These are phyloP conservation scores for Gleditsia sinensis DNA, from an alignment of 306 rosid genomes.

Conservation along the genomic window DNA sequence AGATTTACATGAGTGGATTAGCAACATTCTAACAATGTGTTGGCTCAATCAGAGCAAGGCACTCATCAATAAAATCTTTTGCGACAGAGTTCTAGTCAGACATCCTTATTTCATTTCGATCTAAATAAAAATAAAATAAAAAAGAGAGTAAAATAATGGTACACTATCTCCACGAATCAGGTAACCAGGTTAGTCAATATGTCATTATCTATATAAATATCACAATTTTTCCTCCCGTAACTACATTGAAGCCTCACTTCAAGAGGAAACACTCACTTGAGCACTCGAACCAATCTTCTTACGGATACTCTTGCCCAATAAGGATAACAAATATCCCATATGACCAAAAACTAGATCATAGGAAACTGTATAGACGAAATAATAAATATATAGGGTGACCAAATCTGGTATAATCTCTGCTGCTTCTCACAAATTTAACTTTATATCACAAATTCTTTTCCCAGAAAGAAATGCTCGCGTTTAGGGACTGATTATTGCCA, in stretches of 20 bases:
- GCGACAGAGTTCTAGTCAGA: no score
- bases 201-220: constrained; percentile 21
- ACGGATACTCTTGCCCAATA: not conserved
- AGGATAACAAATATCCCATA: constrained; percentile 1
- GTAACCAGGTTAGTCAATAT: not conserved
- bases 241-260: not conserved
- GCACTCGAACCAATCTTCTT: constrained; percentile 5
- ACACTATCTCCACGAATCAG: not conserved
- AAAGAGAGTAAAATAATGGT: not conserved
- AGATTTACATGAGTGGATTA: not conserved
- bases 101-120: not conserved
- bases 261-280: constrained; percentile 19
- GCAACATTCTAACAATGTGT: not conserved
- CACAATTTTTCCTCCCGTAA: constrained; percentile 3
- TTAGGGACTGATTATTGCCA: constrained; percentile 55
- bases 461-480: constrained; percentile 14
- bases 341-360: not conserved
- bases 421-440: constrained; percentile 15
- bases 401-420: constrained; percentile 24
- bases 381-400: not conserved
- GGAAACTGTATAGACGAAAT: constrained; percentile 9
- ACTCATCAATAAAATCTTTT: not conserved
- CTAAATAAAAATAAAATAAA: not conserved
- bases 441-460: constrained; percentile 15
- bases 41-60: not conserved